phyloP scores from a whole-genome alignment of 306 rosid genomes.

The Fragaria ananassa region DNA sequence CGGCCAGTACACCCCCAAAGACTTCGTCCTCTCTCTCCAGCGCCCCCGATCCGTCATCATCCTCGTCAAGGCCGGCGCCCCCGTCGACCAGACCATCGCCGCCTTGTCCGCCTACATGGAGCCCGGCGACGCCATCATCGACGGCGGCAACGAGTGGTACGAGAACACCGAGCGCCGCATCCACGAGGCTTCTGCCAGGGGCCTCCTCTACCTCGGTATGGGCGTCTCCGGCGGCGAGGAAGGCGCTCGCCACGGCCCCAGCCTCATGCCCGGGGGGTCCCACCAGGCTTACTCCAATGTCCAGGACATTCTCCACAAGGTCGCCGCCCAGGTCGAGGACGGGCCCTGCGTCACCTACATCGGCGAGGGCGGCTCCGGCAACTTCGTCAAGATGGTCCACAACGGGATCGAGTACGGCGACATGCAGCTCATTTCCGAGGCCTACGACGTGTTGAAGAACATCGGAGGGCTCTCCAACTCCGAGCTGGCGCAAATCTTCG shows the following conservation, averaged over 20 bases:
- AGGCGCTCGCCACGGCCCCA: conserved; percentile 84
- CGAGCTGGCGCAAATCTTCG: conserved; percentile 61
- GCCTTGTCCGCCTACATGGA: conserved; percentile 70
- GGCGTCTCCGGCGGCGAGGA: conserved; percentile 97
- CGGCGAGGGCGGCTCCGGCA: conserved; percentile 87
- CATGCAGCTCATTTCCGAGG: conserved; percentile 90
- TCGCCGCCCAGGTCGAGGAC: conserved; percentile 91
- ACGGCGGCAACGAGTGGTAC: conserved; percentile 97
- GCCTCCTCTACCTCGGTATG: conserved; percentile 79
- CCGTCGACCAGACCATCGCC: conserved; percentile 87
- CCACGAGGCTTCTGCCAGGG: conserved; percentile 28
- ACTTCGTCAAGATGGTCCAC: conserved; percentile 91
- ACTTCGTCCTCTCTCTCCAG: conserved; percentile 72
- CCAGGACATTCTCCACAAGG: conserved; percentile 57
- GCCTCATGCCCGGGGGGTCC: conserved; percentile 91
- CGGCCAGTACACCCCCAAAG: conserved; percentile 74
- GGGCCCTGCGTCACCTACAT: conserved; percentile 88
- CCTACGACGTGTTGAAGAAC: conserved; percentile 80
- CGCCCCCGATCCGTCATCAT: conserved; percentile 91
- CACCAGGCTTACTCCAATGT: conserved; percentile 56
- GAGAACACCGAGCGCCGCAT: conserved; percentile 82
- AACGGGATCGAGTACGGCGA: conserved; percentile 93
- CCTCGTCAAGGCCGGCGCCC: conserved; percentile 89
- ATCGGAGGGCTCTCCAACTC: conserved; percentile 68
- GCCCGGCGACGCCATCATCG: conserved; percentile 79